A percentile compares a stretch with the other conserved stretches of the same genome.
Evolutionary conservation across 768 basidiomycete genomes (phyloP).

Genomic region (Pisolithus tinctorius): DNA sequence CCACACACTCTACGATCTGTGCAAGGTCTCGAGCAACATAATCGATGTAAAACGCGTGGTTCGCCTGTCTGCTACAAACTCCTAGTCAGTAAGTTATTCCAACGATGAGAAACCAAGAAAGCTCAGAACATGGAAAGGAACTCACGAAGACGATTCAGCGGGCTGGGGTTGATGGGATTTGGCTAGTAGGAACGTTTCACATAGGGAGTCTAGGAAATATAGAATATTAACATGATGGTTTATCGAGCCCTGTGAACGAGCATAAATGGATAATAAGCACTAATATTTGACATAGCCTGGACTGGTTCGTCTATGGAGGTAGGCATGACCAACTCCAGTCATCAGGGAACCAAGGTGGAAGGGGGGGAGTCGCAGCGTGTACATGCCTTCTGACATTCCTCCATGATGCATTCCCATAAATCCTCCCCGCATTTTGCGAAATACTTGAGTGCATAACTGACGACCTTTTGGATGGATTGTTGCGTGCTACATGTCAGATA

Average conservation of each 20-base stretch:
- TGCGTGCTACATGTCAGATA: constrained; percentile 52
- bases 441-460: constrained; percentile 78
- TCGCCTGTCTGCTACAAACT: constrained; percentile 30
- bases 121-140: not conserved
- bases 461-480: constrained; percentile 83
- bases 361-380: not conserved
- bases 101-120: not conserved
- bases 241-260: constrained; percentile 56
- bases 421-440: constrained; percentile 84
- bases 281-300: not conserved
- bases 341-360: not conserved
- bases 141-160: constrained; percentile 17
- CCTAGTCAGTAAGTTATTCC: not conserved
- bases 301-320: no score
- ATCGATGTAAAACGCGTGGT: constrained; percentile 61
- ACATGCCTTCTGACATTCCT: constrained; percentile 81
- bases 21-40: constrained; percentile 73
- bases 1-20: constrained; percentile 77
- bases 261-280: not conserved
- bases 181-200: constrained; percentile 67
- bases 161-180: constrained; percentile 41
- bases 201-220: constrained; percentile 85
- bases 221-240: constrained; percentile 92
- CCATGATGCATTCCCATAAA: constrained; percentile 88
- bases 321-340: not conserved